Percentiles rank a stretch among this genome's conserved stretches.
phyloP scores from a whole-genome alignment of 2,329 filamentous ascomycete genomes.

The Calycina marina region DNA sequence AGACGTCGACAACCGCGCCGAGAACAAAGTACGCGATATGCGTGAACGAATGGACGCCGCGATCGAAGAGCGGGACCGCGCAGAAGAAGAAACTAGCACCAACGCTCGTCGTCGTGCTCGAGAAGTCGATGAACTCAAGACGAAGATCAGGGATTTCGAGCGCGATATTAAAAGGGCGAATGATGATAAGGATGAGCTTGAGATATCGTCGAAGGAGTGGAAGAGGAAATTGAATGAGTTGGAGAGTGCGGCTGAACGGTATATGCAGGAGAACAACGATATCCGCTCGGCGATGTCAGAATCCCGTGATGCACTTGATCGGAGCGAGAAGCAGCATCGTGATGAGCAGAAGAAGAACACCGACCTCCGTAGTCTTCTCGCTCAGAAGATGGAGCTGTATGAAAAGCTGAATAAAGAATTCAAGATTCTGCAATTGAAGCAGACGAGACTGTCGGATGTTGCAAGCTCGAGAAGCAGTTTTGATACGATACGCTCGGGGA shows the following conservation, averaged over 20 bases:
- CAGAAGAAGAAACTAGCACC: constrained; percentile 78
- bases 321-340: constrained; percentile 69
- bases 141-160: constrained; percentile 68
- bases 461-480: constrained; percentile 17
- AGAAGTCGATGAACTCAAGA: constrained; percentile 76
- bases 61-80: constrained; percentile 83
- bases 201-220: constrained; percentile 59
- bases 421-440: constrained; percentile 35
- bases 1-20: constrained; percentile 73
- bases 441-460: constrained; percentile 13
- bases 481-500: constrained; percentile 23
- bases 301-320: constrained; percentile 68
- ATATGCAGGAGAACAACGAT: constrained; percentile 60
- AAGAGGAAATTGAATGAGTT: constrained; percentile 60
- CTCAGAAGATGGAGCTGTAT: constrained; percentile 62
- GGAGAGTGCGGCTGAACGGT: constrained; percentile 53
- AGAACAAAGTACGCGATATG: constrained; percentile 75
- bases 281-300: constrained; percentile 63
- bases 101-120: constrained; percentile 61
- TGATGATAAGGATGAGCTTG: constrained; percentile 66
- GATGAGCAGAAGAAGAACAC: constrained; percentile 72
- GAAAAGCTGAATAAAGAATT: constrained; percentile 65
- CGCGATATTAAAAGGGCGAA: constrained; percentile 55
- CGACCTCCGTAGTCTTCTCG: constrained; percentile 60
- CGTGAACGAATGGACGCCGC: constrained; percentile 76